Base-by-base conservation (phyloP, 2,329 filamentous ascomycete genomes). In the Cryphonectria parasitica region DNA sequence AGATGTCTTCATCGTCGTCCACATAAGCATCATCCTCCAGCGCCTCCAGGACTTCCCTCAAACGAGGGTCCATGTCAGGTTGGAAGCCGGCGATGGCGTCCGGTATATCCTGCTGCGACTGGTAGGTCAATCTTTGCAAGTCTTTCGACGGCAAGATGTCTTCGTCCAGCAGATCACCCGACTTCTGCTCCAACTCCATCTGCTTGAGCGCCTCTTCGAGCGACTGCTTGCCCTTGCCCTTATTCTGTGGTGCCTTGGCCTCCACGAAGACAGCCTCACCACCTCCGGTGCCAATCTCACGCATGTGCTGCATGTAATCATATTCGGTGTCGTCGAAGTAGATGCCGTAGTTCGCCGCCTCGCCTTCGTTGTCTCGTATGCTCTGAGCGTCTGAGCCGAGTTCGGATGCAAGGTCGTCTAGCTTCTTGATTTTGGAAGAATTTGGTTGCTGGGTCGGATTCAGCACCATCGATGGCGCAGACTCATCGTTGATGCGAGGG, bases 271-370 rank as follows among this genome's bases (percentile, higher is more conserved):
- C 90, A 41, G 91, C 89, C 69, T 94, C 91, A 41, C 92, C 92
- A 34, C 89, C 89, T 7, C 88, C 93, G 60, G 84, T 81, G 70
- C 91, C 91, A n/a, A 99, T 83, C 76, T 98, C 96, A 69, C 94
- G 92, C 86, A 99, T 85, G 82, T 99, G 96, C 81, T 99, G 96
- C 96, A 99, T 99, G 83, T 99, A 99, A 82, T 99, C 96, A 82
- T 99, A 99, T 78, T 93, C 89, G 74, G 93, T 92, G 82, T 99
- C 96, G 81, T 99, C 97, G 80, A 88, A 99, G 85, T 92, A 99
- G 74, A 99, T 89, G 74, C 96, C 96, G 81, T 98, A 90, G 79
- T 92, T 93, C 75, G 97, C 96, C 11, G 97, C 96, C 83, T 99
- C 95, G 76, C 97, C 97, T 82, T 99, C 96, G 80, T 99, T 98